These are phyloP conservation scores for Skeletonema costatum DNA, from an alignment of 108 stramenopile species.

Conservation along the genomic window DNA sequence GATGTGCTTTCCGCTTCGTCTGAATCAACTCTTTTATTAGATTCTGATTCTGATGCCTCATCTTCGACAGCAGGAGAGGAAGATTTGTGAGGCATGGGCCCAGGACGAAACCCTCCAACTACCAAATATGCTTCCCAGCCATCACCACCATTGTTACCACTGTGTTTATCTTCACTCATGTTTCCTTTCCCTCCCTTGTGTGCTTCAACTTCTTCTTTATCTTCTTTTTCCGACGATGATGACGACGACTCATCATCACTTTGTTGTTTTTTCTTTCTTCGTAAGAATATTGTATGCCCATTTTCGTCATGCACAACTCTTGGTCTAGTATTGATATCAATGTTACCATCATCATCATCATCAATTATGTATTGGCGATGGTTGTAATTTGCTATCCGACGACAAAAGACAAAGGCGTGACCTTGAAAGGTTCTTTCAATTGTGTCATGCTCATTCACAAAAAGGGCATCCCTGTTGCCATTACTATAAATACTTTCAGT, in stretches of 20 bases:
- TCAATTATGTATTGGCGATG: not conserved
- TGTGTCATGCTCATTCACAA: conserved; percentile 51
- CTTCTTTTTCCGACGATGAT: not conserved
- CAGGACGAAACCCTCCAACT: conserved; percentile 41
- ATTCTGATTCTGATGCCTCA: too few relatives aligned
- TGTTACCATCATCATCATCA: not conserved
- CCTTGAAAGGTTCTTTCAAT: conserved; percentile 67
- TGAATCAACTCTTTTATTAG: too few relatives aligned
- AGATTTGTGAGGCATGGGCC: not conserved
- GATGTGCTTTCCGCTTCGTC: too few relatives aligned
- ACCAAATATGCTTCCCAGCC: conserved; percentile 39
- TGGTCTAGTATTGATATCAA: not conserved
- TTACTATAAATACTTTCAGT: too few relatives aligned
- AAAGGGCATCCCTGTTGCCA: not conserved
- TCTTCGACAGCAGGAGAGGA: too few relatives aligned
- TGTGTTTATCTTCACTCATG: not conserved
- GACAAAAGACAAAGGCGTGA: conserved; percentile 75
- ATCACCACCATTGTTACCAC: not conserved
- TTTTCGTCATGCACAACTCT: not conserved
- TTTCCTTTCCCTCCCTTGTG: not conserved
- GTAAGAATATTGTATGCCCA: conserved; percentile 1
- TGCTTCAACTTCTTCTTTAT: not conserved
- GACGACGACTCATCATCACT: not conserved
- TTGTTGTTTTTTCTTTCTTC: not conserved
- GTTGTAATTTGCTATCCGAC: conserved; percentile 4